Evolutionary conservation across 1,284 basidiomycete genomes (phyloP).

Genomic region (Ceratobasidium sp.): DNA sequence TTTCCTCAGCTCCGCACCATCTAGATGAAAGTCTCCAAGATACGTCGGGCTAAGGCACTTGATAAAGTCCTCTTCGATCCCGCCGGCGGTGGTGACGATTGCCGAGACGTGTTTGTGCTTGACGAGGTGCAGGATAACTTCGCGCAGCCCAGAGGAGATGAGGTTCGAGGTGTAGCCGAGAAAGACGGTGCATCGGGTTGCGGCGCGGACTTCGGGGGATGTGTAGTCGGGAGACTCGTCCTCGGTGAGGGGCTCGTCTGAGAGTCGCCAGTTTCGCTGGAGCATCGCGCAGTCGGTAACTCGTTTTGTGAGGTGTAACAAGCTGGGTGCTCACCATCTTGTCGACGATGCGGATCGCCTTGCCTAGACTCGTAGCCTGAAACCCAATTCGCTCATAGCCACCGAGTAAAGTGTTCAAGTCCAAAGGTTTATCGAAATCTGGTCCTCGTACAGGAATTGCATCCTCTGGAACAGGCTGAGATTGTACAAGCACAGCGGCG

Average conservation of each 20-base stretch:
- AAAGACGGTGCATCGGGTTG: conserved; percentile 87
- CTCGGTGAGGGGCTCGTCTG: conserved; percentile 75
- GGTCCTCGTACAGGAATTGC: conserved; percentile 87
- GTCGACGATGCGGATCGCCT: conserved; percentile 90
- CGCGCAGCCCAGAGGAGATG: conserved; percentile 96
- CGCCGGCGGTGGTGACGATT: conserved; percentile 97
- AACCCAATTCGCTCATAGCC: conserved; percentile 94
- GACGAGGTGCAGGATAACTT: conserved; percentile 92
- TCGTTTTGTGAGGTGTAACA: background rate
- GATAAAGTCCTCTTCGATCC: conserved; percentile 99
- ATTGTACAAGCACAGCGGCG: conserved; percentile 79
- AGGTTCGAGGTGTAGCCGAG: conserved; percentile 99
- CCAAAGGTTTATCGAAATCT: conserved; percentile 78
- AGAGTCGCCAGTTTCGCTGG: conserved; percentile 84
- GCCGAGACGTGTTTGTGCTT: conserved; percentile 92
- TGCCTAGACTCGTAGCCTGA: conserved; percentile 91
- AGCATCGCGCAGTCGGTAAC: conserved; percentile 7
- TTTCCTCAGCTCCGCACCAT: conserved; percentile 87
- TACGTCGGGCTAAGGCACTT: conserved; percentile 98
- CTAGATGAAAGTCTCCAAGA: conserved; percentile 91
- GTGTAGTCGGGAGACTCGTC: conserved; percentile 75
- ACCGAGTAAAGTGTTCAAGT: conserved; percentile 76
- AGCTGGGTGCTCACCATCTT: conserved; percentile 76
- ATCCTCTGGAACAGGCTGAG: conserved; percentile 77
- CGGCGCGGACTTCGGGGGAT: conserved; percentile 68